Evolutionary conservation across 2,329 filamentous ascomycete species (phyloP), one percentile per base, ranked within the genome.

Genomic region (Zopfia rhizophila): DNA sequence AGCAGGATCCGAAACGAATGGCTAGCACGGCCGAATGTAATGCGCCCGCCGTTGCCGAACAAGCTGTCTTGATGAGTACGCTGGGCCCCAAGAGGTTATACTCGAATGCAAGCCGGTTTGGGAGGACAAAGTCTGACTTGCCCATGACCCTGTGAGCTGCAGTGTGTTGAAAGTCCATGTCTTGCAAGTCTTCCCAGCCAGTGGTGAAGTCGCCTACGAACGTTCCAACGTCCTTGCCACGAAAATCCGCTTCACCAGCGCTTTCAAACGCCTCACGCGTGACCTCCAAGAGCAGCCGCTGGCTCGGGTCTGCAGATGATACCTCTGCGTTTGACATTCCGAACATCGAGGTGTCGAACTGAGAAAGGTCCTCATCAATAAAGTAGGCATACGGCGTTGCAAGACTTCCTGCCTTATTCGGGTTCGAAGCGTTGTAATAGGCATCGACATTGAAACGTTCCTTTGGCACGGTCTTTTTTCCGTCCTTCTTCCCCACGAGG

Each of bases 181-280:
- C 16, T 5, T 13, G 11, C 19, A 54, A 35, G 4, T 57, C 48
- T 3, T 24, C 8, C 55, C 57, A 58, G 28, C 61, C 59, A n/a
- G 68, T 56, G 11, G 54, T 53, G 25, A 61, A 65, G n/a, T 12
- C 46, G 1, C 69, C 69, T 1, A 70, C 48, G 40, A 66, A 72
- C 51, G 57, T 30, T 38, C 71, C 60, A 32, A 53, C 58, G 52
- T 70, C 51, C 47, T 60, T 44, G 29, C 68, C 69, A 46, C 36
- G 48, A 55, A 45, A 66, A 50, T 16, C 42, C 2, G 45, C 36
- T 3, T 54, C 40, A 4, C 62, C 68, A 21, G 56, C 65, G 46
- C 61, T 63, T 28, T 74, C 69, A 3, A 82, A 45, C 1, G 68
- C 63, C 48, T 75, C 69, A 7, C 51, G 45, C 0, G 46, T 55